A percentile compares a stretch with the other conserved stretches of the same genome.
These are phyloP conservation scores for Senna tora DNA, from an alignment of 306 rosid species.

Conservation along the genomic window DNA sequence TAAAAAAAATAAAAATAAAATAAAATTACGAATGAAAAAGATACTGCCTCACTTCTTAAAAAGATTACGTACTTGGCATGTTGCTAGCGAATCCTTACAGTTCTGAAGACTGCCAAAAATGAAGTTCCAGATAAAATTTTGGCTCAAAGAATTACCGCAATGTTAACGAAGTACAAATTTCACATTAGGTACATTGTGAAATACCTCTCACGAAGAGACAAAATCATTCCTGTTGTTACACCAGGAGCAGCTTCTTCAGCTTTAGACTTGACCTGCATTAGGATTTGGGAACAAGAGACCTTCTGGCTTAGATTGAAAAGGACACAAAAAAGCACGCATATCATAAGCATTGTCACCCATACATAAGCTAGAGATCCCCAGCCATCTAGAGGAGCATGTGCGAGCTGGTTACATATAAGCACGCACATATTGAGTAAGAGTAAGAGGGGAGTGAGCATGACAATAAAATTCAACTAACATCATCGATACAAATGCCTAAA, in stretches of 20 bases:
- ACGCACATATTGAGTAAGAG: too few species aligned
- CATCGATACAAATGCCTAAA: not conserved
- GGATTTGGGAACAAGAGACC: slow-evolving; percentile 24
- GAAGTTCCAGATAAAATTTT: slow-evolving; percentile 13
- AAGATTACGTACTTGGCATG: slow-evolving; percentile 67
- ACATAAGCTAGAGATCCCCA: slow-evolving; percentile 7
- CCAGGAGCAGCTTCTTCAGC: slow-evolving; percentile 90
- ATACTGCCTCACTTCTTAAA: slow-evolving; percentile 25
- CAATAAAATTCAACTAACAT: not conserved
- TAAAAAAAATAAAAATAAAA: not conserved
- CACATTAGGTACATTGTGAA: slow-evolving; percentile 1
- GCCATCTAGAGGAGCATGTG: not conserved
- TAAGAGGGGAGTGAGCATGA: not conserved
- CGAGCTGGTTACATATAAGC: not conserved
- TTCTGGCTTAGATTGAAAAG: not conserved
- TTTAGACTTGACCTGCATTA: slow-evolving; percentile 56
- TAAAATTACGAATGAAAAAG: not conserved
- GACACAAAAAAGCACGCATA: not conserved
- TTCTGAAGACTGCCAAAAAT: slow-evolving; percentile 76
- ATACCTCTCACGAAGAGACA: slow-evolving; percentile 95
- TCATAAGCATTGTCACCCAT: not conserved
- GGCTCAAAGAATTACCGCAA: slow-evolving; percentile 26
- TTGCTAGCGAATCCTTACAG: slow-evolving; percentile 68
- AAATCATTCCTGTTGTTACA: slow-evolving; percentile 87
- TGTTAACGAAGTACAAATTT: not conserved